These are phyloP conservation scores for Globisporangium iwayamae DNA, from an alignment of 352 stramenopile species.

Conservation along the genomic window DNA sequence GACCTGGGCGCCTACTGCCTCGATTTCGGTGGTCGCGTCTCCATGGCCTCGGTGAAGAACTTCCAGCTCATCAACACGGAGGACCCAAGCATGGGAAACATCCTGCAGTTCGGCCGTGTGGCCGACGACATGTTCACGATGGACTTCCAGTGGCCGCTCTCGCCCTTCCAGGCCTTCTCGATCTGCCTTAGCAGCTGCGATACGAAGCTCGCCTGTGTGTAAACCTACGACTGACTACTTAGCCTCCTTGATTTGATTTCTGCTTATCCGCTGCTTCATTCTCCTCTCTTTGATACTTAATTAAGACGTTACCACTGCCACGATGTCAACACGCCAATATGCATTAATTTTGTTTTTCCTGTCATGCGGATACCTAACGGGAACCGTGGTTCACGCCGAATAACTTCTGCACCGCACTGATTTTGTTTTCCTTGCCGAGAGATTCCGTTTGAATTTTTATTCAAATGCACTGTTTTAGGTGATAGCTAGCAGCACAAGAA, in stretches of 20 bases:
- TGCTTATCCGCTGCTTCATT: background rate
- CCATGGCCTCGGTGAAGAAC: constrained; percentile 50
- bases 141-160: constrained; percentile 88
- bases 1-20: constrained; percentile 80
- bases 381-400: no score
- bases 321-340: no score
- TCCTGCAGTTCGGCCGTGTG: constrained; percentile 86
- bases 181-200: constrained; percentile 88
- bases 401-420: no score
- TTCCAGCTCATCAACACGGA: constrained; percentile 87
- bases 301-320: background rate
- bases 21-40: constrained; percentile 7
- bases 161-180: constrained; percentile 85
- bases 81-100: constrained; percentile 81
- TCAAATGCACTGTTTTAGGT: no score
- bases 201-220: constrained; percentile 87
- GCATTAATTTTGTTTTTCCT: no score
- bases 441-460: no score
- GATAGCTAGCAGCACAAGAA: no score
- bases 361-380: no score
- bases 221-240: constrained; percentile 15
- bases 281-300: constrained; percentile 4
- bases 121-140: constrained; percentile 91
- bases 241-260: constrained; percentile 3
- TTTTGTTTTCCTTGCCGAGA: no score